Conservation (phyloP, 2,329 filamentous ascomycete genomes). For the Hypoxylon sp. region DNA sequence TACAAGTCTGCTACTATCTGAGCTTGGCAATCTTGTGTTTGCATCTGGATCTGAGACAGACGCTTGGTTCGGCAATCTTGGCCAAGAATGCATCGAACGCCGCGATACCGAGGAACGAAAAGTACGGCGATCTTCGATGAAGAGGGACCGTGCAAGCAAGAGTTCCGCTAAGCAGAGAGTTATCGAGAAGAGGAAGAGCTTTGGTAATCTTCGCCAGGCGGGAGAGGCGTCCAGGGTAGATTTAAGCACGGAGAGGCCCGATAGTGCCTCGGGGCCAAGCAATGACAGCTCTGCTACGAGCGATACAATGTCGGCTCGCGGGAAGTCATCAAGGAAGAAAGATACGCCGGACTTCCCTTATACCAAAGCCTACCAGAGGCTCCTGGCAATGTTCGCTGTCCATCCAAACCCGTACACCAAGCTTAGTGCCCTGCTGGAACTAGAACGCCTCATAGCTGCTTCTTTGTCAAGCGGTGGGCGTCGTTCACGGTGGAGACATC, state of each 20-base stretch:
- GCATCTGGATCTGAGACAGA: slow-evolving; percentile 94
- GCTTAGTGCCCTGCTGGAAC: slow-evolving; percentile 82
- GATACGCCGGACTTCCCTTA: slow-evolving; percentile 77
- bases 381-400: slow-evolving; percentile 88
- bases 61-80: slow-evolving; percentile 80
- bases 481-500: slow-evolving; percentile 55
- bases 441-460: slow-evolving; percentile 84
- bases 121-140: slow-evolving; percentile 55
- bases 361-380: slow-evolving; percentile 79
- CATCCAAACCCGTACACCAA: slow-evolving; percentile 91
- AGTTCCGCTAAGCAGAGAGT: slow-evolving; percentile 63
- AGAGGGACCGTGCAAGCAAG: slow-evolving; percentile 59
- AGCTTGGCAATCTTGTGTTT: slow-evolving; percentile 88
- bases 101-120: slow-evolving; percentile 67
- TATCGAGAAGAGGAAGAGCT: slow-evolving; percentile 76
- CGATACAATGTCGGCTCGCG: slow-evolving; percentile 54
- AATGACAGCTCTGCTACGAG: slow-evolving; percentile 58
- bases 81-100: slow-evolving; percentile 73
- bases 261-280: slow-evolving; percentile 54
- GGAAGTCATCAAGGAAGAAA: slow-evolving; percentile 51
- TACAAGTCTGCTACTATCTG: slow-evolving; percentile 87
- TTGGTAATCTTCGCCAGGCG: slow-evolving; percentile 70
- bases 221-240: slow-evolving; percentile 56
- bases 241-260: slow-evolving; percentile 55
- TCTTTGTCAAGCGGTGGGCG: slow-evolving; percentile 72